phyloP scores from a whole-genome alignment of 768 basidiomycete genomes.

The Amanita phalloides region DNA sequence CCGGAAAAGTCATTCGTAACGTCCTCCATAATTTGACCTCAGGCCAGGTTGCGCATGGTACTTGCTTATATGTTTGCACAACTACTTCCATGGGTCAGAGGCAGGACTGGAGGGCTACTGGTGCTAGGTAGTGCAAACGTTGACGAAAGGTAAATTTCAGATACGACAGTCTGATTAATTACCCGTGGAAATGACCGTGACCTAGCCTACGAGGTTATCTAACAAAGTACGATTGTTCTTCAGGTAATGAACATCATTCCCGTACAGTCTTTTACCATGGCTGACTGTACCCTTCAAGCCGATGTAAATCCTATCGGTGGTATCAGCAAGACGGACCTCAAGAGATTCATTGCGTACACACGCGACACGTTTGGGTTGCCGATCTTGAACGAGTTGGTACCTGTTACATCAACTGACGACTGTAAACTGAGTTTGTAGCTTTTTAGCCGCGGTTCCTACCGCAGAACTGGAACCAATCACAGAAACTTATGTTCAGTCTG shows the following conservation, averaged over 20 bases:
- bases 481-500: conserved; percentile 88
- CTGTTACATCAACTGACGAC: not conserved
- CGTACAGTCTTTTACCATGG: not conserved
- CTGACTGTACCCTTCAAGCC: conserved; percentile 32
- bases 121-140: conserved; percentile 98
- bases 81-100: conserved; percentile 85
- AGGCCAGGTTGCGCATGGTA: conserved; percentile 94
- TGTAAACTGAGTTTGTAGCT: conserved; percentile 34
- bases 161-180: not conserved
- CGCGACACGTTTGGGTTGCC: conserved; percentile 73
- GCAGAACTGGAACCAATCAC: conserved; percentile 96
- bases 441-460: conserved; percentile 85
- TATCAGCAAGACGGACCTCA: conserved; percentile 95
- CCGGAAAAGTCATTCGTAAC: not conserved
- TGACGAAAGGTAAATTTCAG: conserved; percentile 69
- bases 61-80: conserved; percentile 93
- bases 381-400: conserved; percentile 57
- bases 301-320: conserved; percentile 98
- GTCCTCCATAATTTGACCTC: not conserved
- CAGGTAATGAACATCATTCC: conserved; percentile 31
- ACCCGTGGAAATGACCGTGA: not conserved
- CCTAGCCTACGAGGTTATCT: conserved; percentile 88
- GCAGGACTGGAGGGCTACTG: conserved; percentile 73
- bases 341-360: conserved; percentile 89
- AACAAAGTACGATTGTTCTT: conserved; percentile 97